Conservation (phyloP, 2,329 filamentous ascomycete species). For the Orbilia javanica region DNA sequence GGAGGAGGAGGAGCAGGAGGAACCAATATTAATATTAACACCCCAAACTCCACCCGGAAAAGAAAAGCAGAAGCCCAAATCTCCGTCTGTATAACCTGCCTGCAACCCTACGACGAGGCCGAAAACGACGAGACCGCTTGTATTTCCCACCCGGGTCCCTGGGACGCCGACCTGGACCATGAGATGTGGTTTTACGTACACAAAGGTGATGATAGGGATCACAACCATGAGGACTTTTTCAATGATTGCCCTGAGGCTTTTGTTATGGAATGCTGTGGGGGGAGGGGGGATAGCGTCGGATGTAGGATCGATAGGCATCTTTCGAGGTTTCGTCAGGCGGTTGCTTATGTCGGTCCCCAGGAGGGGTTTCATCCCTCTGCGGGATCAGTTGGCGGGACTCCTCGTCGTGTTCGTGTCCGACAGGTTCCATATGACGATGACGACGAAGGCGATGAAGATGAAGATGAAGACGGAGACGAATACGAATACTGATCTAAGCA, state of each 20-base stretch:
- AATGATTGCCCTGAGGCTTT: conserved; percentile 25
- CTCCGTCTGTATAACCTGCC: conserved; percentile 17
- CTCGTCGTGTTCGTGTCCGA: too few relatives aligned
- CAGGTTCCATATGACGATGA: not conserved
- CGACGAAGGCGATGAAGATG: not conserved
- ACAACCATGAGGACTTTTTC: conserved; percentile 37
- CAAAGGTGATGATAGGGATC: conserved; percentile 3
- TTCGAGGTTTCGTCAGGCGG: not conserved
- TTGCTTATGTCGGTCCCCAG: not conserved
- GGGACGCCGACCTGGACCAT: conserved; percentile 33
- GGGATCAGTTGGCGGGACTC: not conserved
- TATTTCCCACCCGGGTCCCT: not conserved
- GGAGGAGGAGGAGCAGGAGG: too few relatives aligned
- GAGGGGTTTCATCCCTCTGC: not conserved
- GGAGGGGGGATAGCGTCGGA: conserved; percentile 25
- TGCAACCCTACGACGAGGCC: conserved; percentile 19
- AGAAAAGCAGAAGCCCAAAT: conserved; percentile 15
- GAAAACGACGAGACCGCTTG: conserved; percentile 33
- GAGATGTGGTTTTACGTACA: conserved; percentile 5
- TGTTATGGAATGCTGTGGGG: conserved; percentile 30
- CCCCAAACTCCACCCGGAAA: conserved; percentile 2
- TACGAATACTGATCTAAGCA: too few relatives aligned
- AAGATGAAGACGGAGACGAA: not conserved
- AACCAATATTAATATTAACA: not conserved
- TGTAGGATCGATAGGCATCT: conserved; percentile 17